Percentiles rank a stretch among this genome's conserved stretches.
These are phyloP conservation scores for Mikania micrantha DNA, from an alignment of 129 eudicot genomes.

Conservation along the genomic window DNA sequence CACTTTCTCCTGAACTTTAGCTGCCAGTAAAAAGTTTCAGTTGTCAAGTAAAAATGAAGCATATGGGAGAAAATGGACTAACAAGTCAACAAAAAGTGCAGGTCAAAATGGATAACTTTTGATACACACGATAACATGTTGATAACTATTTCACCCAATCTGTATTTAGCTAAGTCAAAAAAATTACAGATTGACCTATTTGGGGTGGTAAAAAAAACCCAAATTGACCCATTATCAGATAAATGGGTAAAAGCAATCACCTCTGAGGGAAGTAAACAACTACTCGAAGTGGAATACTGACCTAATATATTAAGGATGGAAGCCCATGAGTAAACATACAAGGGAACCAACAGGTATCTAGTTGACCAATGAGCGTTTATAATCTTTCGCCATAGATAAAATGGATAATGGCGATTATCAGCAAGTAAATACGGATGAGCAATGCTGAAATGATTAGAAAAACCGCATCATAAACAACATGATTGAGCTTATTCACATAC, in stretches of 20 bases:
- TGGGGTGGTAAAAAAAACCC: background rate
- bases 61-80: background rate
- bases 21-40: slow-evolving; percentile 35
- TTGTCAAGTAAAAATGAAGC: background rate
- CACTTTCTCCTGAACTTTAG: slow-evolving; percentile 46
- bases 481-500: background rate
- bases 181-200: background rate
- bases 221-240: background rate
- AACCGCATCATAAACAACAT: slow-evolving; percentile 9
- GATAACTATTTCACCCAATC: background rate
- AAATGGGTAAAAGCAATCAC: background rate
- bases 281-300: slow-evolving; percentile 27
- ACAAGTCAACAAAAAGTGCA: background rate
- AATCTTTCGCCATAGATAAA: slow-evolving; percentile 86
- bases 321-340: slow-evolving; percentile 79
- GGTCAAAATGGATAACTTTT: background rate
- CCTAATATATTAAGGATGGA: slow-evolving; percentile 61
- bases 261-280: background rate
- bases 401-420: slow-evolving; percentile 91
- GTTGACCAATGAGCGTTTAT: slow-evolving; percentile 63
- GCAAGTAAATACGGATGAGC: slow-evolving; percentile 99
- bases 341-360: slow-evolving; percentile 75
- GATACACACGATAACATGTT: background rate
- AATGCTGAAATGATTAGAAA: slow-evolving; percentile 49
- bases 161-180: background rate